Base-by-base conservation (phyloP, 2,329 filamentous ascomycete genomes). In the Colletotrichum higginsianum region DNA sequence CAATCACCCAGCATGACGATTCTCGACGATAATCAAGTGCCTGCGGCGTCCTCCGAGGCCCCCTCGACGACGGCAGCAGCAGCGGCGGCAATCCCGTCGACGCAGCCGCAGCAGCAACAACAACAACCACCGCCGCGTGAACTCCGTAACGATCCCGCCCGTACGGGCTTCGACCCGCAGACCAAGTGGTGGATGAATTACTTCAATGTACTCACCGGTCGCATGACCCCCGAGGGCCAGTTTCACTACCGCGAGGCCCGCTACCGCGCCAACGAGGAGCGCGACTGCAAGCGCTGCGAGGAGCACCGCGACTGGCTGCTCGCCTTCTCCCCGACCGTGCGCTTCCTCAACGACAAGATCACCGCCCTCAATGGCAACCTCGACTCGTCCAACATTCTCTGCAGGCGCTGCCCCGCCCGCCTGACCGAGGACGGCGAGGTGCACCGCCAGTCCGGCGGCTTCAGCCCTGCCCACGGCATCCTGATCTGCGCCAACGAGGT, bases 401-500 rank as follows among this genome's bases (percentile, higher is more conserved):
- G 96, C 80, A 88, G 91, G 35, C 90, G 94, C 70, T 99, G 96
- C 80, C 90, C 90, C 9, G 86, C 88, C 16, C 83, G 86, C 42
- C 81, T 90, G 44, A 86, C 85, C 47, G 83, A 87, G 75, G 84
- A 88, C 74, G 91, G 90, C 23, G 85, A 88, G 62, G 86, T 92
- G 58, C 91, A 93, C 79, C 84, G 89, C 62, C 86, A 89, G 79
- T 89, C 89, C 44, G 96, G 96, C 35, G 96, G 96, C 1, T 98
- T 98, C 80, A 92, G 92, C 80, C 91, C 95, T 1, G 88, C 93
- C 61, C 93, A 95, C 80, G 96, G 96, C 47, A 98, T 99, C 74
- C 80, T 97, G 78, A 87, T 99, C 26, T 99, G 96, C 83, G 94
- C 96, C 62, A 99, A 99, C 82, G 92, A 96, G 83, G 90, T 98